Evolutionary conservation across 2,329 filamentous ascomycete species (phyloP), one percentile per base, ranked within the genome.

Genomic region (Rutstroemia sp.): DNA sequence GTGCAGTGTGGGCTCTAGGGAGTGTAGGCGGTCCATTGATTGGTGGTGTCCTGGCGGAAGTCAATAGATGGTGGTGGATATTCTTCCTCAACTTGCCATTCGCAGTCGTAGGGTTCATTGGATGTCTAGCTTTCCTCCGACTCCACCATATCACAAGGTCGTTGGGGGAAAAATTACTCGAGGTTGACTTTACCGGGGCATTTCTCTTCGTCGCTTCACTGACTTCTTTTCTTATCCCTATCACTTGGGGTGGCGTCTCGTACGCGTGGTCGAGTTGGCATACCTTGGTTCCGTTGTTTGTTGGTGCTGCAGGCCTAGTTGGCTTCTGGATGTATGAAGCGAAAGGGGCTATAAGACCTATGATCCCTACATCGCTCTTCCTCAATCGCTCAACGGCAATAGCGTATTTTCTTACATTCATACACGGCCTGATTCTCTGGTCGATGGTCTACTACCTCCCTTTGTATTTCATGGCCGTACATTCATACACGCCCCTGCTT

Each of bases 151-250:
- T 57, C 42, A 61, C 60, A 14, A 56, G 58, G 39, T 44, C 52
- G 1, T 60, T 88, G 23, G 53, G 30, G 39, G 53, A 51, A 16
- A 63, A 60, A 38, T 48, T 66, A 1, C 57, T 55, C 19, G 47
- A 53, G 7, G 61, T 88, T n/a, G 84, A 89, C 65, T 88, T 79
- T 75, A 57, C 81, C 37, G 85, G 86, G 1, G 77, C 78, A 2
- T 61, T 78, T 1, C 65, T 89, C 2, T 87, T 88, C 64, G 73
- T 86, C 7, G 76, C 72, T 8, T 78, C 78, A 14, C 73, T 76
- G 12, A 82, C 80, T 0, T 77, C 76, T 37, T 80, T 86, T 64
- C 68, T 86, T 37, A 80, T 86, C 53, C 78, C 80, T 0, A 66
- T 86, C 2, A 82, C 81, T 1, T 84, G 81, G 74, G 61, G 83